Evolutionary conservation across 345 rosid genomes (phyloP).

Genomic region (Garcia nutans): DNA sequence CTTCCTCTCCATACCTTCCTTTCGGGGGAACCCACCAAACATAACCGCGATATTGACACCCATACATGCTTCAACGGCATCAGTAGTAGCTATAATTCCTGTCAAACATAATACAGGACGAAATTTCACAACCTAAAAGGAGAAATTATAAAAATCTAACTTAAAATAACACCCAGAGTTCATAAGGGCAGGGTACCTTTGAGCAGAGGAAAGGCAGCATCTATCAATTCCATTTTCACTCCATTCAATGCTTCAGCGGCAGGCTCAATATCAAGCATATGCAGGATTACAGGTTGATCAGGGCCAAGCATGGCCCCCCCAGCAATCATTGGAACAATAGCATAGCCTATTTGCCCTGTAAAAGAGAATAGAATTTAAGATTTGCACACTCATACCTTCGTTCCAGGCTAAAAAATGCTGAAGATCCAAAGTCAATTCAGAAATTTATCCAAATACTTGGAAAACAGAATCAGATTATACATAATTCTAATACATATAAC

Average conservation of each 20-base stretch:
- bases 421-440: background rate
- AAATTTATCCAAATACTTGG: background rate
- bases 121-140: background rate
- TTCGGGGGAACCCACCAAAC: constrained; percentile 70
- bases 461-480: background rate
- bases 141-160: background rate
- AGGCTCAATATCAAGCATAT: constrained; percentile 72
- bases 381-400: background rate
- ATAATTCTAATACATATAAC: background rate
- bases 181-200: constrained; percentile 29
- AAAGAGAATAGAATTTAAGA: background rate
- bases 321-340: constrained; percentile 82
- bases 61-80: constrained; percentile 64
- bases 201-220: constrained; percentile 84
- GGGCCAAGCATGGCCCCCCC: constrained; percentile 77
- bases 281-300: constrained; percentile 78
- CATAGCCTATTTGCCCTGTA: constrained; percentile 86
- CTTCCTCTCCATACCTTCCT: constrained; percentile 78
- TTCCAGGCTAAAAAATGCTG: background rate
- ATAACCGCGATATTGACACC: constrained; percentile 65
- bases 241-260: constrained; percentile 64
- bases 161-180: background rate
- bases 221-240: constrained; percentile 72
- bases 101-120: background rate
- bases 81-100: constrained; percentile 75